phyloP scores from a whole-genome alignment of 2,329 filamentous ascomycete species.

The Penicillium polonicum region DNA sequence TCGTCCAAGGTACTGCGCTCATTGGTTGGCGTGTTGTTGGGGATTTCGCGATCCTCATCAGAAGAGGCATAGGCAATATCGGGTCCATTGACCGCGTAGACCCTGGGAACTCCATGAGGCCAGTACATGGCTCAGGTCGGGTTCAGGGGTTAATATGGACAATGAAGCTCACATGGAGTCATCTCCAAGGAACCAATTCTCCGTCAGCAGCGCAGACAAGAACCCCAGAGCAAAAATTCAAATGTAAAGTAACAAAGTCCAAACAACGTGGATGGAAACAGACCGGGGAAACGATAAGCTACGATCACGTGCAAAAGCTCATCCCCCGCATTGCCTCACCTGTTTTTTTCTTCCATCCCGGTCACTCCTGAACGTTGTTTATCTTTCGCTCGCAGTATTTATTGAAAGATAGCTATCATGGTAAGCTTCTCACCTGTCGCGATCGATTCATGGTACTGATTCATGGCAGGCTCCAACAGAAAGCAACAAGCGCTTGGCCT shows the following conservation, averaged over 20 bases:
- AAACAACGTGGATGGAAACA: constrained; percentile 5
- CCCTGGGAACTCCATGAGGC: constrained; percentile 51
- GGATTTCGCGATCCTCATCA: constrained; percentile 26
- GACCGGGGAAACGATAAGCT: constrained; percentile 18
- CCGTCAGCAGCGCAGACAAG: background rate
- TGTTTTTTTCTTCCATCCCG: constrained; percentile 8
- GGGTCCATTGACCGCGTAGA: constrained; percentile 50
- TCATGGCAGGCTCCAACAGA: constrained; percentile 44
- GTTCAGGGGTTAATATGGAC: constrained; percentile 28
- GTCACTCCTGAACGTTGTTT: constrained; percentile 12
- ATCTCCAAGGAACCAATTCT: constrained; percentile 31
- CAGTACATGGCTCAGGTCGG: constrained; percentile 47
- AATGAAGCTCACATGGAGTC: constrained; percentile 38
- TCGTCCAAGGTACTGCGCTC: constrained; percentile 29
- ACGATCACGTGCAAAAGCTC: constrained; percentile 25
- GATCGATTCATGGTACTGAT: background rate
- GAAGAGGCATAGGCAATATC: constrained; percentile 32
- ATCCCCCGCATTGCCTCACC: constrained; percentile 23
- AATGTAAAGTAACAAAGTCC: constrained; percentile 4
- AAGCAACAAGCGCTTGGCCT: constrained; percentile 83
- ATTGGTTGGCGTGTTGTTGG: constrained; percentile 18
- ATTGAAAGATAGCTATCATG: constrained; percentile 17
- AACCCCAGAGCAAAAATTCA: background rate
- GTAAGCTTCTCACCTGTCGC: constrained; percentile 10
- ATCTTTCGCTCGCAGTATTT: background rate